phyloP scores from a whole-genome alignment of 2,329 filamentous ascomycete species.

The Fusarium sp. region DNA sequence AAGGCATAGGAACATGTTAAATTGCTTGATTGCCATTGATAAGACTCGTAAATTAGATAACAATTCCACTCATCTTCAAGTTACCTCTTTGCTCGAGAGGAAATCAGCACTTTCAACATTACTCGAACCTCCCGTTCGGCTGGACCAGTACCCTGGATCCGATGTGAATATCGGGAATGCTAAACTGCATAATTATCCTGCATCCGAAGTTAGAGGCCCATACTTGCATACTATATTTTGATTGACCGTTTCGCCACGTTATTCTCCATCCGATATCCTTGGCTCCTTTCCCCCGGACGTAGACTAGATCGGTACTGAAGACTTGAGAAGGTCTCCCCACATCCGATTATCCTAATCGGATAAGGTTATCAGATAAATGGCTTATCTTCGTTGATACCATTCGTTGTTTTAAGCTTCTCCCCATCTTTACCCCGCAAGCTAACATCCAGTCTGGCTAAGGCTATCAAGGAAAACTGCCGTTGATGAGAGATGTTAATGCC shows the following conservation, averaged over 20 bases:
- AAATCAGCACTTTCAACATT: background rate
- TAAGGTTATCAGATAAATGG: background rate
- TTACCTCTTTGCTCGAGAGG: background rate
- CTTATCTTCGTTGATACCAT: background rate
- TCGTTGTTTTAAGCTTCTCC: accelerated
- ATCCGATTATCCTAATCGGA: background rate
- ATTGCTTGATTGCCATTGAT: too few relatives aligned
- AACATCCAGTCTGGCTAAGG: background rate
- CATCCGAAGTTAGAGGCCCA: background rate
- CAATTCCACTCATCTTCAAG: background rate
- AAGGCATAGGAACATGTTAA: too few relatives aligned
- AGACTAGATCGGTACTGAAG: background rate
- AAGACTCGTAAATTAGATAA: too few relatives aligned
- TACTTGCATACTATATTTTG: background rate
- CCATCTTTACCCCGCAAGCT: constrained; percentile 1
- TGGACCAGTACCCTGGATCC: background rate
- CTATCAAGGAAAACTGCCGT: background rate
- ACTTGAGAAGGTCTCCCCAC: background rate
- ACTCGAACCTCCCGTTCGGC: background rate
- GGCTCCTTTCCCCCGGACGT: background rate
- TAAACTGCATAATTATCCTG: background rate
- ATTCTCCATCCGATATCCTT: background rate
- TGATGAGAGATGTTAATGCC: background rate
- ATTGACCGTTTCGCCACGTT: background rate
- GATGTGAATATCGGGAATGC: background rate